Evolutionary conservation across 129 eudicot genomes (phyloP), one percentile per base, ranked within the genome.

Genomic region (Flaveria sonorensis): DNA sequence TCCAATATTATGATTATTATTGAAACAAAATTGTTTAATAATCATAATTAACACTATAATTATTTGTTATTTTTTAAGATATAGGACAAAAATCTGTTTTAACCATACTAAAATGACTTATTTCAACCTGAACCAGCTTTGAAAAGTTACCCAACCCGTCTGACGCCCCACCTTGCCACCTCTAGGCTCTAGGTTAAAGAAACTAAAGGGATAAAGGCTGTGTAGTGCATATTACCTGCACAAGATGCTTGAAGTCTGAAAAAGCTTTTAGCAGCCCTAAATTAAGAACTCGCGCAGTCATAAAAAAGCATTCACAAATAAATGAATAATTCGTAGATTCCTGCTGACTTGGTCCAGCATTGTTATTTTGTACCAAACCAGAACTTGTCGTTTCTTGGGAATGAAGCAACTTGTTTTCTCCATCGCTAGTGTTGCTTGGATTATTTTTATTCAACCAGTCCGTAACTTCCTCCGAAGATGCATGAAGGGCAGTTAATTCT

Each of bases 251-350:
- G 78, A 90, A 93, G 80, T 91, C 98, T 53, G 97, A 88, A 84
- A 93, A 90, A 75, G 96, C 96, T 87, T 93, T 91, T 73, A 93
- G 77, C 45, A 93, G 72, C 40, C 98, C 98, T 85, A 93, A 86
- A 86, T 93, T 90, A 10, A 93, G 96, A 45, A 91, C 96, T 75
- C 98, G 82, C 28, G 98, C 97, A 63, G 98, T 93, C 98, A 93
- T 93, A 78, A 90, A 93, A 88, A 93, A 93, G 84, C 98, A 93
- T 87, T 93, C 98, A 79, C 97, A 88, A 39, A 93, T 93, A 74
- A 93, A 93, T 16, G 96, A 79, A 75, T 85, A 93, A 77, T 77
- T 90, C 32, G 87, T 79, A 51, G 84, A 73, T 65, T 74, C 90
- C 12, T 43, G 75, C 71, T 78, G 69, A 71, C 57, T 84, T 70